Percentiles rank a stretch among this genome's conserved stretches.
These are phyloP conservation scores for Cladosporium sp. DNA, from an alignment of 2,329 filamentous ascomycete species.

Conservation along the genomic window DNA sequence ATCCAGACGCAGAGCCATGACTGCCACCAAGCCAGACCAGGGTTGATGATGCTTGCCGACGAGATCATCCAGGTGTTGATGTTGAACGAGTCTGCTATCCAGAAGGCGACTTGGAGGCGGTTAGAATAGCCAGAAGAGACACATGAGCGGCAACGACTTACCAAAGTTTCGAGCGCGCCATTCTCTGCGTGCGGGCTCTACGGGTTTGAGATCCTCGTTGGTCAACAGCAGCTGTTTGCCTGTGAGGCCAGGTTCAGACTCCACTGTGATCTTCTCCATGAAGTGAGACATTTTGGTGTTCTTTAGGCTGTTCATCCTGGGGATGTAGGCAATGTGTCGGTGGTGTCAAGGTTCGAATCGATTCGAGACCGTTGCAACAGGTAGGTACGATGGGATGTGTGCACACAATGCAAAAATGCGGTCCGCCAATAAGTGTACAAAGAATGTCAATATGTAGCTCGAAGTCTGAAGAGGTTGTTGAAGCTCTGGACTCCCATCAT, in stretches of 20 bases:
- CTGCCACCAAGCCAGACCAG: slow-evolving; percentile 47
- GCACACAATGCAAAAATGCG: not conserved
- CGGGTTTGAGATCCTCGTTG: slow-evolving; percentile 59
- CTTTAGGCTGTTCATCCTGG: slow-evolving; percentile 46
- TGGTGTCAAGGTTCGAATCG: not conserved
- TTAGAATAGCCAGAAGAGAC: not conserved
- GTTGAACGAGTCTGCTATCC: slow-evolving; percentile 74
- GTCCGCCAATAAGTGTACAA: not conserved
- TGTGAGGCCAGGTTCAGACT: slow-evolving; percentile 74
- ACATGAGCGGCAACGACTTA: not conserved
- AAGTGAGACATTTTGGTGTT: slow-evolving; percentile 39
- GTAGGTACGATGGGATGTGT: not conserved
- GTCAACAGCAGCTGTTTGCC: slow-evolving; percentile 82
- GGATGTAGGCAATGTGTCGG: not conserved
- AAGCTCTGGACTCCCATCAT: not conserved
- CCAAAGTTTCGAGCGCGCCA: slow-evolving; percentile 83
- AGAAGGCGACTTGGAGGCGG: slow-evolving; percentile 64
- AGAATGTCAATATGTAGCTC: not conserved
- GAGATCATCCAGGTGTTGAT: slow-evolving; percentile 51
- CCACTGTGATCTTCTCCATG: slow-evolving; percentile 66
- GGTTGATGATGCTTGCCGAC: slow-evolving; percentile 55
- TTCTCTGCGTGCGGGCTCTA: slow-evolving; percentile 76
- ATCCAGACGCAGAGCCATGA: slow-evolving; percentile 67
- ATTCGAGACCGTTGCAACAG: not conserved
- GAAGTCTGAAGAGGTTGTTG: not conserved